A percentile compares a stretch with the other conserved stretches of the same genome.
Evolutionary conservation across 441 rosid genomes (phyloP).

Genomic region (Gossypium davidsonii): DNA sequence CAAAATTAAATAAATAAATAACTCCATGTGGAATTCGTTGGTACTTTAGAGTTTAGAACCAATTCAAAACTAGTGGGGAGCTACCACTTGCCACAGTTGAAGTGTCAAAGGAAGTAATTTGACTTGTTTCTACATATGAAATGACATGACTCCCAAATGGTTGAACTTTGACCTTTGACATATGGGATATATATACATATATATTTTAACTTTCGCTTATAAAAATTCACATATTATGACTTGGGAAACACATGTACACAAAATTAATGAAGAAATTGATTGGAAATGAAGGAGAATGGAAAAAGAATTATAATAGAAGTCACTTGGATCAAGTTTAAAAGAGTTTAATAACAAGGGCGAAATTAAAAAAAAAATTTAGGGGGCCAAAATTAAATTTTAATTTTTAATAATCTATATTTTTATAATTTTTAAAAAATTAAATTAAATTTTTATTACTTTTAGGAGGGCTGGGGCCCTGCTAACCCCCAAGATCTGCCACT

Average conservation of each 20-base stretch:
- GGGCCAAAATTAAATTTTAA: no score
- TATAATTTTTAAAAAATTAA: no score
- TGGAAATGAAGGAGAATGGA: background rate
- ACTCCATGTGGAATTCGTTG: background rate
- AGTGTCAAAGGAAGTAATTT: background rate
- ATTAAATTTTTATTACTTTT: no score
- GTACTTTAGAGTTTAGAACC: no score
- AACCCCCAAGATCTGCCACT: no score
- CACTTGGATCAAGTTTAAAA: background rate
- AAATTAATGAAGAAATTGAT: background rate
- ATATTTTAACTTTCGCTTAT: background rate
- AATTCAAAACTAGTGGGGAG: background rate
- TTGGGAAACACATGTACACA: background rate
- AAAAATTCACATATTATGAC: background rate
- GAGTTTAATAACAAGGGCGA: no score
- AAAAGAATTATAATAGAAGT: no score
- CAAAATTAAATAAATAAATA: background rate
- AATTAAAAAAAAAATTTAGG: no score
- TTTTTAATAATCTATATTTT: no score
- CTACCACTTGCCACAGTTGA: background rate
- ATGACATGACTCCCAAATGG: background rate
- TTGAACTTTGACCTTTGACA: background rate
- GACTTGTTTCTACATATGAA: background rate
- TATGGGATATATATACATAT: background rate
- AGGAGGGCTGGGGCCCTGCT: no score